phyloP scores from a whole-genome alignment of 2,329 filamentous ascomycete genomes.

The Arthrobotrys musiformis region DNA sequence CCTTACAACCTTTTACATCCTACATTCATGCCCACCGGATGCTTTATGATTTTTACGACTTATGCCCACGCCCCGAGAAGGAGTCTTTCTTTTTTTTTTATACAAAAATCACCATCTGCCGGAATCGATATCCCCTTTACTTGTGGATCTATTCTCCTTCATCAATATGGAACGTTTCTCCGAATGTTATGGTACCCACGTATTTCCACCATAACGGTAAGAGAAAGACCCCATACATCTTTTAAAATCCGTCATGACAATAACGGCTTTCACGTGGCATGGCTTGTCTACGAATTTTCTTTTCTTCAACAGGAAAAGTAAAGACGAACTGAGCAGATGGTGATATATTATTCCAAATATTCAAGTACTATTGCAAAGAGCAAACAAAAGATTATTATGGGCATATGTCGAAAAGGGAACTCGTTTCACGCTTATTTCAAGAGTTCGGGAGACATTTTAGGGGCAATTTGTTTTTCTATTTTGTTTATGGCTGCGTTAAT shows the following conservation, averaged over 20 bases:
- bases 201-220: neutral
- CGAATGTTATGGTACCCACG: neutral
- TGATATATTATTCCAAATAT: too few species aligned
- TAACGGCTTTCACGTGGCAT: neutral
- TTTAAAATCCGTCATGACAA: neutral
- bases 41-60: neutral
- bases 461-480: too few species aligned
- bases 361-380: too few species aligned
- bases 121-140: neutral
- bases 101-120: neutral
- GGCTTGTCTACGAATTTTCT: neutral
- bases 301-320: slow-evolving; percentile 2
- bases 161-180: neutral
- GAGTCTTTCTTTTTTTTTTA: too few species aligned
- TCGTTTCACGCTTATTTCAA: too few species aligned
- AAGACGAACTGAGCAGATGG: neutral
- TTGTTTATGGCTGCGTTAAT: too few species aligned
- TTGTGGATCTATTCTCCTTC: too few species aligned
- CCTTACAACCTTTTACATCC: neutral
- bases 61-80: neutral
- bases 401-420: too few species aligned
- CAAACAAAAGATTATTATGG: too few species aligned
- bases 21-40: neutral
- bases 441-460: too few species aligned
- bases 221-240: neutral